Evolutionary conservation across 2,329 filamentous ascomycete species (phyloP).

Genomic region (Botrytis cinerea): DNA sequence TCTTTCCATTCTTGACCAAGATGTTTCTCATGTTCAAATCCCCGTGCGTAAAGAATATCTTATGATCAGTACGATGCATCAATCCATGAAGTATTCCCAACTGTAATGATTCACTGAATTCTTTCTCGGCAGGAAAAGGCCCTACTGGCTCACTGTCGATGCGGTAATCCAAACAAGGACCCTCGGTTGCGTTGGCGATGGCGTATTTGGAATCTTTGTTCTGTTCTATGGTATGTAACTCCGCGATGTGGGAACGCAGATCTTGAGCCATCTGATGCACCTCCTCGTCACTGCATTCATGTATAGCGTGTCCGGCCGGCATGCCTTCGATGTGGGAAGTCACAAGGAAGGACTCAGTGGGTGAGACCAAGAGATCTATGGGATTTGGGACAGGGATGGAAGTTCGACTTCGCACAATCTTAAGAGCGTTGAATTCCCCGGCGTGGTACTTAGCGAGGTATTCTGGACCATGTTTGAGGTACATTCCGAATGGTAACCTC

Average conservation of each 20-base stretch:
- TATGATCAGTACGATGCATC: not conserved
- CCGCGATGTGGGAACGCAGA: not conserved
- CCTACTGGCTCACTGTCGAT: not conserved
- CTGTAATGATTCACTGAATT: not conserved
- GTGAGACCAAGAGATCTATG: not conserved
- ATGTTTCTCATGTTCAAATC: conserved; percentile 1
- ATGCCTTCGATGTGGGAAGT: not conserved
- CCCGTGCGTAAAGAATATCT: not conserved
- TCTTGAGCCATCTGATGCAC: not conserved
- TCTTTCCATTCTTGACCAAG: not conserved
- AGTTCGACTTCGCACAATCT: not conserved
- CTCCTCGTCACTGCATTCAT: not conserved
- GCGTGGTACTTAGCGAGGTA: not conserved
- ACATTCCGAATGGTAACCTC: not conserved
- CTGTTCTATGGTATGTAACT: not conserved
- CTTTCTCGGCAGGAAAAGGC: not conserved
- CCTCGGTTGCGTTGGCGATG: not conserved
- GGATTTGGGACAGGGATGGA: not conserved
- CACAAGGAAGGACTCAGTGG: not conserved
- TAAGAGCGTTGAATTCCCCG: not conserved
- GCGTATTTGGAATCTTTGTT: not conserved
- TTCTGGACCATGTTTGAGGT: not conserved
- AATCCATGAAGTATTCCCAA: not conserved
- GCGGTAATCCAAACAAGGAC: not conserved
- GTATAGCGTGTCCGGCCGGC: not conserved